Percentiles rank a stretch among this genome's conserved stretches.
These are phyloP conservation scores for Chloris gayana DNA, from an alignment of 176 grass and related monocot genomes.

Conservation along the genomic window DNA sequence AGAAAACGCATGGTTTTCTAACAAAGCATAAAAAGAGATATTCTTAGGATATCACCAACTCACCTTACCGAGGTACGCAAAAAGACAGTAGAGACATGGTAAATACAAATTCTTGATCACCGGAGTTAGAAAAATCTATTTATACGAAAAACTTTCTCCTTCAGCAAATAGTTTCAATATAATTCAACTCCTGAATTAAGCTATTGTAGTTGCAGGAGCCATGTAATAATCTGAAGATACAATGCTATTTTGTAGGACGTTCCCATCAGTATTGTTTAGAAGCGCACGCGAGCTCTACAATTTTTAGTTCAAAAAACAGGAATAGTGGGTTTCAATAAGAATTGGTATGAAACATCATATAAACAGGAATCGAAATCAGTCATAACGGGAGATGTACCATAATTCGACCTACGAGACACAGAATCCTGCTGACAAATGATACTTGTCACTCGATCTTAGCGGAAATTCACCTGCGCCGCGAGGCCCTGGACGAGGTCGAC, in stretches of 20 bases:
- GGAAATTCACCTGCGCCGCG: constrained; percentile 21
- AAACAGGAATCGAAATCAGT: not conserved
- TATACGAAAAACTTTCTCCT: not conserved
- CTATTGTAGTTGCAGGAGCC: too few relatives aligned
- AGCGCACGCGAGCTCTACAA: not conserved
- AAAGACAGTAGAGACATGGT: not conserved
- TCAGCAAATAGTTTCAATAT: not conserved
- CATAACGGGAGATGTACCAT: not conserved
- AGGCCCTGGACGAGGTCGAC: constrained; percentile 35
- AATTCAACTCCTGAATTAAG: not conserved
- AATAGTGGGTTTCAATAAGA: not conserved
- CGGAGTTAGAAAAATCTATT: not conserved
- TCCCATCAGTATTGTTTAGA: not conserved
- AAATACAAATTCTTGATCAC: not conserved
- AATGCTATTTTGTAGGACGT: not conserved
- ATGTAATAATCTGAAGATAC: not conserved
- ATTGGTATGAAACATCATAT: not conserved
- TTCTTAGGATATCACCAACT: not conserved
- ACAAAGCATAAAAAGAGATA: not conserved
- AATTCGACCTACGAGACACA: not conserved
- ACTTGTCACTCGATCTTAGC: not conserved
- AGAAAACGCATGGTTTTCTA: not conserved
- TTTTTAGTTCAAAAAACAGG: not conserved
- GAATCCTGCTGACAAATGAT: not conserved
- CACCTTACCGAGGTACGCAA: not conserved